Base-by-base conservation (phyloP, 192 early-diverging fungal genomes). In the Entomortierella lignicola region DNA sequence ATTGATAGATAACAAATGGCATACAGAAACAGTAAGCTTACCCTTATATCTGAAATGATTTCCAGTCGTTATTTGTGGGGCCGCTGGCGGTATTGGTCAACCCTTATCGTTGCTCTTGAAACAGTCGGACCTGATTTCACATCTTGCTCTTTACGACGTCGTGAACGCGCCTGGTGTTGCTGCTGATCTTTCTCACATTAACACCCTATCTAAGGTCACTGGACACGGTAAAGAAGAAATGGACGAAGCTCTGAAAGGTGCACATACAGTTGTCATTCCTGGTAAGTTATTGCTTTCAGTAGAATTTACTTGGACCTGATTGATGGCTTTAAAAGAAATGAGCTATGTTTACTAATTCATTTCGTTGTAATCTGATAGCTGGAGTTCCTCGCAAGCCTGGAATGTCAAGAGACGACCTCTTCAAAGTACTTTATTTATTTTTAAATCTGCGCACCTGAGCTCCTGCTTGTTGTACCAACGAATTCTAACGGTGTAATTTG, bases 401-500 rank as follows among this genome's bases (percentile, higher is more conserved):
- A 54, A 99, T 99, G 97, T 94, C 97, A 58, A 91, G 97, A 81
- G 96, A 99, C 82, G 97, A 99, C 81, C 88, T 99, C 48, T 99
- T 99, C 92, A 96, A 97, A 86, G 82, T 84, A 72, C 6, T 27
- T 6, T 11, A 54, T 29, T 71, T 66, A 32, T 32, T 52, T 52
- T 7, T 52, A n/a, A 7, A 15, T 25, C 25, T 55, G 53, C 27
- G 5, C 27, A 6, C n/a, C n/a, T n/a, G n/a, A n/a, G n/a, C n/a
- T n/a, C n/a, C n/a, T n/a, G n/a, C n/a, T 30, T 66, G 2, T 51
- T 42, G 42, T 47, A 31, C 15, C 20, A 66, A 8, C n/a, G n/a
- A n/a, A n/a, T n/a, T n/a, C n/a, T n/a, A n/a, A n/a, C n/a, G n/a
- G n/a, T n/a, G n/a, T n/a, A n/a, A n/a, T n/a, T n/a, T n/a, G n/a